Evolutionary conservation across 768 basidiomycete genomes (phyloP), one percentile per base, ranked within the genome.

Genomic region (Phylloporus sp.): DNA sequence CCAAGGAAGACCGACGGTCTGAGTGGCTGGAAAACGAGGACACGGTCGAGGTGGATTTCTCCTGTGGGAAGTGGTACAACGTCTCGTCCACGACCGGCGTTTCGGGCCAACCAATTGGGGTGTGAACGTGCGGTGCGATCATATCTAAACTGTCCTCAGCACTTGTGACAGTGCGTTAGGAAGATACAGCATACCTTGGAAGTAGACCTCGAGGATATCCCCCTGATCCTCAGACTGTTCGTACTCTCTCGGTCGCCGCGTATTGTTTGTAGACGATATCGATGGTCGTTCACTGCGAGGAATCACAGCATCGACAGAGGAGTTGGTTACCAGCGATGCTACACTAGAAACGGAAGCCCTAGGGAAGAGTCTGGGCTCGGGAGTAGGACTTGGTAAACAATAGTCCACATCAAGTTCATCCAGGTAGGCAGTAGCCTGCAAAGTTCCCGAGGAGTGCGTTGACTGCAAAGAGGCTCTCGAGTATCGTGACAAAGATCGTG

Each of bases 301-400:
- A 49, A 84, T 71, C 43, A 85, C 69, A 11, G 79, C 84, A 26
- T 86, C 81, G 2, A 77, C 76, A 5, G 84, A 84, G 35, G 72
- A 68, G 29, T 77, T 77, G 0, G 83, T 81, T 71, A 80, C 72
- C 52, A 82, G 66, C 0, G 84, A 82, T 24, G 77, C 76, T 45
- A 85, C 66, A 56, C 81, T 85, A 41, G 73, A 75, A 45, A 77
- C 69, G 5, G 83, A 84, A 26, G 69, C 69, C 32, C 73, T 66
- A 22, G 64, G 60, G 15, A 34, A 47, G 20, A 20, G 45, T 10
- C 55, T 54, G 38, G 52, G 41, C 29, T 58, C 63, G 10, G 63
- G 56, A 8, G 57, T 49, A 11, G 61, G 61, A 36, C 49, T 60
- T 23, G 59, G 59, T 34, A 69, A 49, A 27, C 59, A 55, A 29